phyloP scores from a whole-genome alignment of 306 rosid species.

The Abrus pulchellus region DNA sequence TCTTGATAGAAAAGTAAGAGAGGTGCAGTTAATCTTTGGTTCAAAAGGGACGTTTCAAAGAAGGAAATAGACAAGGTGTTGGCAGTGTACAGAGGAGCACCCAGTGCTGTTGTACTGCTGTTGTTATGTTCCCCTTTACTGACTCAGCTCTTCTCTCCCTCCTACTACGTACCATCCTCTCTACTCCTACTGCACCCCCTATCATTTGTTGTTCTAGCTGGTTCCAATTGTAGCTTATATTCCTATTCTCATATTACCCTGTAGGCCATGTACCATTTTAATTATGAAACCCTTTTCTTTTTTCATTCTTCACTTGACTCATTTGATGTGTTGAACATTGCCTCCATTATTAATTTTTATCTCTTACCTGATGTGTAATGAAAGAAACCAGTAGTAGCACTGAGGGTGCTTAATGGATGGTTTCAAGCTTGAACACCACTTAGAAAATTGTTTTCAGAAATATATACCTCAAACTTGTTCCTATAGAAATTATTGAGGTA shows the following conservation, averaged over 20 bases:
- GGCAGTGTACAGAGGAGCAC: constrained; percentile 62
- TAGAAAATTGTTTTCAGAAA: background rate
- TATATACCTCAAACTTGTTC: constrained; percentile 28
- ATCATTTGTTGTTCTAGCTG: constrained; percentile 40
- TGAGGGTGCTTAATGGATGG: background rate
- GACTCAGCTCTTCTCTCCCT: constrained; percentile 38
- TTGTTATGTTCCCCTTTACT: constrained; percentile 55
- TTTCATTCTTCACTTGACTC: constrained; percentile 42
- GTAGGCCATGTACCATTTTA: constrained; percentile 45
- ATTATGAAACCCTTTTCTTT: constrained; percentile 35
- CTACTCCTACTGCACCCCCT: constrained; percentile 36
- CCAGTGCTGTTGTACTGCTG: constrained; percentile 59
- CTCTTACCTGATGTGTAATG: background rate
- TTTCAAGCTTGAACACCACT: background rate
- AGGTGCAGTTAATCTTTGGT: constrained; percentile 54
- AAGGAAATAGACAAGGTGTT: constrained; percentile 67
- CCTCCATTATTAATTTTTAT: constrained; percentile 28
- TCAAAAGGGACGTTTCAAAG: constrained; percentile 78
- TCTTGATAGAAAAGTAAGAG: constrained; percentile 32
- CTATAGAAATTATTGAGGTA: constrained; percentile 17
- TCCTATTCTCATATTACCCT: constrained; percentile 22
- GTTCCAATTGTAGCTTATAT: constrained; percentile 48
- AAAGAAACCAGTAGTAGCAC: constrained; percentile 29
- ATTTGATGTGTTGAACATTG: constrained; percentile 34
- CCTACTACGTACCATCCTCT: constrained; percentile 38